phyloP scores from a whole-genome alignment of 2,329 filamentous ascomycete genomes.

The Colletotrichum kahawae region DNA sequence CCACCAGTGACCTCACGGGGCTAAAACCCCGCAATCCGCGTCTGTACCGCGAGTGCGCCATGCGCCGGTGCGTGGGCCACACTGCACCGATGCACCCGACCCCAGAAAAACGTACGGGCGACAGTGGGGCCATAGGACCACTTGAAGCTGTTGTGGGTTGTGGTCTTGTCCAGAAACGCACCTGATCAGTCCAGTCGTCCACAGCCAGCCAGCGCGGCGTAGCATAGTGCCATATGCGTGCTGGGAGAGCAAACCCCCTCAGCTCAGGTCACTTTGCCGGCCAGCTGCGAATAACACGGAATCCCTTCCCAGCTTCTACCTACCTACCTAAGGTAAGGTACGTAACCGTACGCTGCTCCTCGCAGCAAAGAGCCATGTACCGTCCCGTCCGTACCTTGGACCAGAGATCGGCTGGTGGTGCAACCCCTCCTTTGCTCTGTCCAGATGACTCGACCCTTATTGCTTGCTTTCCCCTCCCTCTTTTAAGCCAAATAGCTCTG shows the following conservation, averaged over 20 bases:
- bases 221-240: background rate
- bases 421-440: conserved; percentile 24
- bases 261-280: background rate
- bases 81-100: conserved; percentile 27
- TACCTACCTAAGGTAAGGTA: background rate
- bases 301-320: background rate
- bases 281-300: background rate
- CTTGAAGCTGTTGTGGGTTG: conserved; percentile 21
- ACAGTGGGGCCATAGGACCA: conserved; percentile 21
- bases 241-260: background rate
- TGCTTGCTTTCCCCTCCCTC: conserved; percentile 25
- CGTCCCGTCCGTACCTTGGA: background rate
- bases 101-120: conserved; percentile 28
- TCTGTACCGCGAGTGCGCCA: conserved; percentile 1
- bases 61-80: conserved; percentile 9
- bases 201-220: background rate
- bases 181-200: conserved; percentile 17
- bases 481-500: conserved; percentile 17
- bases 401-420: conserved; percentile 7
- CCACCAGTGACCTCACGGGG: conserved; percentile 21
- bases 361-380: background rate
- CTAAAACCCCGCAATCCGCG: conserved; percentile 31
- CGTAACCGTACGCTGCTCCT: background rate
- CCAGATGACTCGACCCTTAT: conserved; percentile 22
- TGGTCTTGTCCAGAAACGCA: conserved; percentile 21